phyloP scores from a whole-genome alignment of 768 basidiomycete genomes.

The Leccinum ochraceum region DNA sequence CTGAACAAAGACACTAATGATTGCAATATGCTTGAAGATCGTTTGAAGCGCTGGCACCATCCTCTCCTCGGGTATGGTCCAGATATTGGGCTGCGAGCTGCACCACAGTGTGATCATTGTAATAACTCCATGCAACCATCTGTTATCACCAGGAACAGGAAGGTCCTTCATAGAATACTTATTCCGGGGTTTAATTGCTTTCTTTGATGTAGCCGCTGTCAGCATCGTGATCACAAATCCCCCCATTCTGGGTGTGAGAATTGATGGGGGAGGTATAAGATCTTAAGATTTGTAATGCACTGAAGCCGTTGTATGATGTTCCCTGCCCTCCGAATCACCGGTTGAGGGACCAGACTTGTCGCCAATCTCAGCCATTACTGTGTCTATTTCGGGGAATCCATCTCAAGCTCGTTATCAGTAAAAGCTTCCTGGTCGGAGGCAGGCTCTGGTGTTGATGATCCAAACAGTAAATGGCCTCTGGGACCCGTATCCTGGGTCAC shows the following conservation, averaged over 20 bases:
- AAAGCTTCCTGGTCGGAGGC: too few relatives aligned
- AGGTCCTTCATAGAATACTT: neutral
- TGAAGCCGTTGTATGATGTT: neutral
- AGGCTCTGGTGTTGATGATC: too few relatives aligned
- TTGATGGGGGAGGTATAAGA: neutral
- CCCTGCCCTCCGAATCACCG: neutral
- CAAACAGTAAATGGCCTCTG: too few relatives aligned
- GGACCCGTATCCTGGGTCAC: too few relatives aligned
- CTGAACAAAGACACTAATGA: neutral
- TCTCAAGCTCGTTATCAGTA: too few relatives aligned
- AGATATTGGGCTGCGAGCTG: neutral
- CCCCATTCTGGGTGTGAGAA: neutral
- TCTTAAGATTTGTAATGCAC: neutral
- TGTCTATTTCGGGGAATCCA: too few relatives aligned
- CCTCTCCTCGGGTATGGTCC: neutral
- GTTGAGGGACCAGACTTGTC: neutral
- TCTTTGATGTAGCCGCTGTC: neutral
- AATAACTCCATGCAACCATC: neutral
- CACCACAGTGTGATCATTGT: neutral
- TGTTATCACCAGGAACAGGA: neutral
- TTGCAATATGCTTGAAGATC: neutral
- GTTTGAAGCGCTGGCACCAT: neutral
- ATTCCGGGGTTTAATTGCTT: neutral
- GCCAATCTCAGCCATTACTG: neutral
- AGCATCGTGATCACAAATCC: neutral